phyloP scores from a whole-genome alignment of 345 rosid genomes.

The Excoecaria agallocha region DNA sequence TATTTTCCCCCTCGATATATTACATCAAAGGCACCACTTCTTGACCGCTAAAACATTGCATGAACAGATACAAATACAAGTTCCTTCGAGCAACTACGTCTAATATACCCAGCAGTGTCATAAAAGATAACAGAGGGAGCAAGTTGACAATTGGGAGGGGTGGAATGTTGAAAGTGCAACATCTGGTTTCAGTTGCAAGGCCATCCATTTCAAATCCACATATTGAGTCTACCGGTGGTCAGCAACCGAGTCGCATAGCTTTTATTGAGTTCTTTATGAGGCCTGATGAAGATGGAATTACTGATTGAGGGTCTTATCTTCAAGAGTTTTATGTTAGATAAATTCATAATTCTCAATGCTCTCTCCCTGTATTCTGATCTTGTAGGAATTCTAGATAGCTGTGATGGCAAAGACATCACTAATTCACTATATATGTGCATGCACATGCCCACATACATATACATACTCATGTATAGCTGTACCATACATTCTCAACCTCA shows the following conservation, averaged over 20 bases:
- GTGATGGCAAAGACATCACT: not conserved
- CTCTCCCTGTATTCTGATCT: not conserved
- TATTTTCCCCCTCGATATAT: not conserved
- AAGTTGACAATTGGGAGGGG: conserved; percentile 86
- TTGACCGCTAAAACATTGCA: not conserved
- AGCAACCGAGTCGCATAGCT: conserved; percentile 74
- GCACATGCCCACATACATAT: not conserved
- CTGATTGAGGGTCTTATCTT: conserved; percentile 16
- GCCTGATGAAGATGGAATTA: conserved; percentile 49
- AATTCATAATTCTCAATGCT: not conserved
- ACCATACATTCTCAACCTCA: no score
- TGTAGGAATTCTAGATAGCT: not conserved
- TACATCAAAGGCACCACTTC: not conserved
- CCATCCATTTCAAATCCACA: conserved; percentile 39
- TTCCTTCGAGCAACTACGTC: conserved; percentile 78
- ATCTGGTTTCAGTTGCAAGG: conserved; percentile 78
- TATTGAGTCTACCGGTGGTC: conserved; percentile 58
- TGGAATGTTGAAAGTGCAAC: conserved; percentile 91
- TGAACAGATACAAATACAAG: conserved; percentile 77
- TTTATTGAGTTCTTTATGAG: conserved; percentile 73
- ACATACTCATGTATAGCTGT: no score
- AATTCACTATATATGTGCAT: not conserved
- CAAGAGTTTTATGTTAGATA: not conserved
- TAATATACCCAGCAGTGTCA: conserved; percentile 71
- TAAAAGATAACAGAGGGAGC: conserved; percentile 87